Evolutionary conservation across 1,284 basidiomycete genomes (phyloP).

Genomic region (Phylloboletellus chloephorus): DNA sequence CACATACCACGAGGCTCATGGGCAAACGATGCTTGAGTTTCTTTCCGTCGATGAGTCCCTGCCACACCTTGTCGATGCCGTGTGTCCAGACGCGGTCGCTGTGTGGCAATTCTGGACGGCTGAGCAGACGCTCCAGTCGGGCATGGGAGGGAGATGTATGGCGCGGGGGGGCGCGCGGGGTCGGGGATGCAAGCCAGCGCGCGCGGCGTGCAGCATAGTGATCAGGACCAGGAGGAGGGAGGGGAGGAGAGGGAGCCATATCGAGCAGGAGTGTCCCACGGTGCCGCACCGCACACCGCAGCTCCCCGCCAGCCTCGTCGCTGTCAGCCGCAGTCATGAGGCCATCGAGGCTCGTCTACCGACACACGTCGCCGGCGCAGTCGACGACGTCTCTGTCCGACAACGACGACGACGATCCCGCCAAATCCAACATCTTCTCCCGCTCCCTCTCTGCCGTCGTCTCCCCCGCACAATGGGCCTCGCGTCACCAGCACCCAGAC

Average conservation of each 20-base stretch:
- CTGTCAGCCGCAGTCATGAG: no score
- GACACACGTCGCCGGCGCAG: conserved; percentile 51
- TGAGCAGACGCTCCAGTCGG: conserved; percentile 52
- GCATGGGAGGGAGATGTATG: conserved; percentile 36
- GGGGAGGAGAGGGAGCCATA: conserved; percentile 20
- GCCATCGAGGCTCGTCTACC: conserved; percentile 45
- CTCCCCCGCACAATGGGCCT: conserved; percentile 64
- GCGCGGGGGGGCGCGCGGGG: conserved; percentile 15
- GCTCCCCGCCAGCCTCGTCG: no score
- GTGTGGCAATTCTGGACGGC: conserved; percentile 42
- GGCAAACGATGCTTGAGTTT: conserved; percentile 55
- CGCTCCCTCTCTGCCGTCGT: conserved; percentile 39
- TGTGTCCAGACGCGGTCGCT: conserved; percentile 51
- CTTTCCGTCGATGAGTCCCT: conserved; percentile 50
- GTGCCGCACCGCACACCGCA: background rate
- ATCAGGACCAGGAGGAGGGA: conserved; percentile 60
- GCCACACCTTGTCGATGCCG: conserved; percentile 59
- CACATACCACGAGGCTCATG: conserved; percentile 55
- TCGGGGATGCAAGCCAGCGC: conserved; percentile 47
- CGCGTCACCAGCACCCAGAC: conserved; percentile 33
- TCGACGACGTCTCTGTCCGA: conserved; percentile 54
- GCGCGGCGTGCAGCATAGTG: conserved; percentile 56
- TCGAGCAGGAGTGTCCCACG: conserved; percentile 24
- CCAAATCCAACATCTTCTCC: conserved; percentile 48
- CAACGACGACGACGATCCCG: conserved; percentile 59